Conservation (phyloP, 495 filamentous ascomycete species). For the Penicillium pulvis region DNA sequence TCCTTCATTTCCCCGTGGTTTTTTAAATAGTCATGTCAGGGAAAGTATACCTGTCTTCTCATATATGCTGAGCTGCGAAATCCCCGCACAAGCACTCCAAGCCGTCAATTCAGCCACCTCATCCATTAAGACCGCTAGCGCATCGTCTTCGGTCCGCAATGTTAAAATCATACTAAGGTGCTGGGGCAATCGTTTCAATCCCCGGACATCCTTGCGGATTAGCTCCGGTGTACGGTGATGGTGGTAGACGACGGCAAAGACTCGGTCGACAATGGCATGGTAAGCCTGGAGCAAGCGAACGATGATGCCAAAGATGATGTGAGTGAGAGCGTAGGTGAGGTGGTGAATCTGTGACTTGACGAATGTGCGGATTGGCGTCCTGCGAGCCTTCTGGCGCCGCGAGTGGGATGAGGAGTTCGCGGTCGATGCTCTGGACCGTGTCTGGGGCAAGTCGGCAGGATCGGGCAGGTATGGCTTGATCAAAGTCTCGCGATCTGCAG, state of each 20-base stretch:
- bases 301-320: conserved; percentile 83
- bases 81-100: conserved; percentile 87
- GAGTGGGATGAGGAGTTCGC: conserved; percentile 19
- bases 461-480: conserved; percentile 76
- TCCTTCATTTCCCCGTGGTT: not conserved
- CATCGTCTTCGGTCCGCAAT: conserved; percentile 68
- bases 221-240: conserved; percentile 93
- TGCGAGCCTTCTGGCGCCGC: conserved; percentile 36
- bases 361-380: conserved; percentile 65
- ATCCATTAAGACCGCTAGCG: conserved; percentile 79
- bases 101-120: conserved; percentile 88
- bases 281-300: conserved; percentile 78
- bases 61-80: conserved; percentile 83
- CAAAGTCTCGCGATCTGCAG: conserved; percentile 69
- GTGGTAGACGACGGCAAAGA: conserved; percentile 81
- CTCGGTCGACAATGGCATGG: conserved; percentile 70
- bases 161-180: conserved; percentile 88
- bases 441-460: conserved; percentile 42
- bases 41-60: conserved; percentile 74
- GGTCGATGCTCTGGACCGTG: conserved; percentile 15
- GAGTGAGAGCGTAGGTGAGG: conserved; percentile 70
- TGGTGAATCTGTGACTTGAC: conserved; percentile 66
- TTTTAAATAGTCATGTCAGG: not conserved
- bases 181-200: conserved; percentile 67
- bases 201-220: conserved; percentile 84